phyloP scores from a whole-genome alignment of 805 yeast species.

The Hanseniaspora occidentalis region DNA sequence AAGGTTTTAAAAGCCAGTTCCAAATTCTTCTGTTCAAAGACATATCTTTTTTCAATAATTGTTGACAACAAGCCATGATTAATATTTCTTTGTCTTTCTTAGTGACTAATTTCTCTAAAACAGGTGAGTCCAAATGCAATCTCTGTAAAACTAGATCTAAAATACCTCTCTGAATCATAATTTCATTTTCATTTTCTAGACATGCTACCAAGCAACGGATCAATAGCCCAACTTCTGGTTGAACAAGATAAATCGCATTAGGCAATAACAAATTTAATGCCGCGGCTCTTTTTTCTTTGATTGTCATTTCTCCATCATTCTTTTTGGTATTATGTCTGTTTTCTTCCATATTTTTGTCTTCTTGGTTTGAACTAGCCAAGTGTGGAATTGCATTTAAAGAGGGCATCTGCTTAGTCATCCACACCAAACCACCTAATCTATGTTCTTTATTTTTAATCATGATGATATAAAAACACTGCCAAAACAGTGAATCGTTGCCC shows the following conservation, averaged over 20 bases:
- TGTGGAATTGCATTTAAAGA: conserved; percentile 32
- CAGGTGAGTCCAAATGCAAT: conserved; percentile 50
- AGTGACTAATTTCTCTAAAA: conserved; percentile 36
- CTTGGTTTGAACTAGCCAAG: conserved; percentile 9
- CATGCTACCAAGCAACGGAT: conserved; percentile 64
- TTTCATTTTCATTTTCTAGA: conserved; percentile 46
- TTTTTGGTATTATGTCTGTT: conserved; percentile 5
- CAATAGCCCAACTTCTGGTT: conserved; percentile 71
- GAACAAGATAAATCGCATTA: conserved; percentile 48
- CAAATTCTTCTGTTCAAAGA: conserved; percentile 86
- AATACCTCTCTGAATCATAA: conserved; percentile 77
- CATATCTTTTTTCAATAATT: conserved; percentile 79
- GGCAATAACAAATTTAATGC: conserved; percentile 25
- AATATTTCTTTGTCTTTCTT: conserved; percentile 44
- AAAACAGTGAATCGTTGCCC: conserved; percentile 61
- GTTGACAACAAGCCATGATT: conserved; percentile 48
- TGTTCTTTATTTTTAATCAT: conserved; percentile 71
- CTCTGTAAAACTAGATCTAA: conserved; percentile 65
- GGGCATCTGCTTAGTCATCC: conserved; percentile 55
- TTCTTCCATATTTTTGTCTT: conserved; percentile 2
- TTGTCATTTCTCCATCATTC: conserved; percentile 11
- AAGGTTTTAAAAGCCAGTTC: conserved; percentile 85
- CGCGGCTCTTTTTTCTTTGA: conserved; percentile 22
- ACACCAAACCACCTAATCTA: conserved; percentile 71
- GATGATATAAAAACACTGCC: conserved; percentile 71